phyloP scores from a whole-genome alignment of 2,329 filamentous ascomycete species.

The Verticillium zaregamsianum region DNA sequence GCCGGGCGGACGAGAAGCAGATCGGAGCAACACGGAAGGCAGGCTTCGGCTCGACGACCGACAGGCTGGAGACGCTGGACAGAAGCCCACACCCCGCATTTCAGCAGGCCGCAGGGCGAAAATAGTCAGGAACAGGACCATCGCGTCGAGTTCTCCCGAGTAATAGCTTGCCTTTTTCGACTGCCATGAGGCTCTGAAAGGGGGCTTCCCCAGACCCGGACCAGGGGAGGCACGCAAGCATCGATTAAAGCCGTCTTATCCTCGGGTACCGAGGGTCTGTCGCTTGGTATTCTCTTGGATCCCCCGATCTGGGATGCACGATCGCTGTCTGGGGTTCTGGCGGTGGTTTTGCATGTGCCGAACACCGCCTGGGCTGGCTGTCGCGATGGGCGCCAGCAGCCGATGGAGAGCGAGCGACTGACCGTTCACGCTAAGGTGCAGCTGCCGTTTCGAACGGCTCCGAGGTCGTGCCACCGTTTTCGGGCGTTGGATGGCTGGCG shows the following conservation, averaged over 20 bases:
- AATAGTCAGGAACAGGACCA: conserved; percentile 18
- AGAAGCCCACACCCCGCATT: background rate
- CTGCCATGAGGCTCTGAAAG: conserved; percentile 2
- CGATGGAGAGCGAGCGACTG: background rate
- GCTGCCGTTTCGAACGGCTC: background rate
- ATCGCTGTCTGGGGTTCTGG: background rate
- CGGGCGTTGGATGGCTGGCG: background rate
- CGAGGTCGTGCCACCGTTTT: background rate
- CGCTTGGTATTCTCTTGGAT: background rate
- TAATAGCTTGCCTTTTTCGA: conserved; percentile 4
- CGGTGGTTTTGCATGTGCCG: background rate
- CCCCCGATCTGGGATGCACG: background rate
- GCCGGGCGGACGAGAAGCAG: background rate
- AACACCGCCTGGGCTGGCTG: background rate
- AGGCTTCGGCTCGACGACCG: background rate
- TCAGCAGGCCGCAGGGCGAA: conserved; percentile 12
- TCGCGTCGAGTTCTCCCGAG: conserved; percentile 11
- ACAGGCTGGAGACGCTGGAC: background rate
- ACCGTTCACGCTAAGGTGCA: background rate
- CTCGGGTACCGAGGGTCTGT: conserved; percentile 6
- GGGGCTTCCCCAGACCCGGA: background rate
- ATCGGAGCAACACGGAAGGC: background rate
- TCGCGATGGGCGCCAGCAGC: background rate
- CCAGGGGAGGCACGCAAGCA: background rate
- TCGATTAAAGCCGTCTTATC: conserved; percentile 9